Evolutionary conservation across 2,329 filamentous ascomycete genomes (phyloP), one percentile per base, ranked within the genome.

Genomic region (Lasiodiplodia gonubiensis): DNA sequence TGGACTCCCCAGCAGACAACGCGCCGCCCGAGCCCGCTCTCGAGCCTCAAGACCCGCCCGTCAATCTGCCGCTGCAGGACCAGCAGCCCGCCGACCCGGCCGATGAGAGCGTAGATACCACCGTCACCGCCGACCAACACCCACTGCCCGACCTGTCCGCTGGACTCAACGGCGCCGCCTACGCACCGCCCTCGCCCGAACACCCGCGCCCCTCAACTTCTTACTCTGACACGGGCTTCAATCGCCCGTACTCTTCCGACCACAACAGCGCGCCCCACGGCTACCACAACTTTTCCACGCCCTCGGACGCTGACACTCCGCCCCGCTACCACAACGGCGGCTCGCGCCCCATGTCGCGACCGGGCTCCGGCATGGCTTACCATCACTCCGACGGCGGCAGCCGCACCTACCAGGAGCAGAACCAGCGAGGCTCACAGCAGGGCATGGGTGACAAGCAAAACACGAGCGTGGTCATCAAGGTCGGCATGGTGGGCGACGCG

Each of bases 401-500:
- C 59, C 72, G 72, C 68, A 75, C 78, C 35, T 83, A 84, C 69
- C 81, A 83, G 59, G 84, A 86, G n/a, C 80, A 82, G 68, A 78
- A 78, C 52, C 80, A 82, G 71, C 80, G 84, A 2, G 66, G 66
- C 46, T 78, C 76, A 61, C 75, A 80, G 64, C 79, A 77, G 59
- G 70, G 65, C 18, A 49, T 76, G 60, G 74, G 78, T 30, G 79
- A 79, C 18, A 78, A 77, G 72, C 84, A 84, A 76, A 85, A 84
- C 68, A 77, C 82, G 68, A 90, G 87, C 74, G 95, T 99, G 46
- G 95, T 99, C 67, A 98, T 99, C 85, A 99, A 99, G 82, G 95
- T 99, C 63, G 95, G 95, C 76, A 99, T 99, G 95, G 95, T 99
- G 54, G 95, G 95, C 55, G 95, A 99, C 82, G 95, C 95, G 68